Percentiles rank a stretch among this genome's conserved stretches.
These are phyloP conservation scores for Dunaliella primolecta DNA, from an alignment of 139 green algal species.

Conservation along the genomic window DNA sequence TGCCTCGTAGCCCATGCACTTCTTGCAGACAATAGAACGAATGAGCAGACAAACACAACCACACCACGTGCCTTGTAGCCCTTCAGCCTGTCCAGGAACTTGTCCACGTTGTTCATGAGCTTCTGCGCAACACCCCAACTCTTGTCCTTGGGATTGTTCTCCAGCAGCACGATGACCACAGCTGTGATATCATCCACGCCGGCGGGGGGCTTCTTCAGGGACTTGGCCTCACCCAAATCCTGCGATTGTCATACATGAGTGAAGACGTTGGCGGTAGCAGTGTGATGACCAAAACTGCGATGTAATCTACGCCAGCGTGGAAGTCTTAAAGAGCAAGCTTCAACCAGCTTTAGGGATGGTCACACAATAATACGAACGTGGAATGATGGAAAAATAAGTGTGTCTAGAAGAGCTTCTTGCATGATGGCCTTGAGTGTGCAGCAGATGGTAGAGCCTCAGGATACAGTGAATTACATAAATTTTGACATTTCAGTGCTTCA, in stretches of 20 bases:
- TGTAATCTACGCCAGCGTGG: constrained; percentile 74
- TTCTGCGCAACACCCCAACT: constrained; percentile 78
- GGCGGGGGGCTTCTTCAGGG: constrained; percentile 81
- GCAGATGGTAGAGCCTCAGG: no score
- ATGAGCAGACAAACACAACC: no score
- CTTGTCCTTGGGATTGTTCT: constrained; percentile 87
- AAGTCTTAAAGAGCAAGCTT: no score
- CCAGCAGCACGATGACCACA: constrained; percentile 82
- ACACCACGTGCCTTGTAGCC: constrained; percentile 61
- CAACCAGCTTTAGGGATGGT: no score
- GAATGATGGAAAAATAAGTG: no score
- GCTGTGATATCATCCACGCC: constrained; percentile 89
- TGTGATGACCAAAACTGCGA: constrained; percentile 41
- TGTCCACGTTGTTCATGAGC: constrained; percentile 88
- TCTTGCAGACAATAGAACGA: no score
- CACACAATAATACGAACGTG: no score
- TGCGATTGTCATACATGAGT: background rate
- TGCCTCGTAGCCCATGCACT: no score
- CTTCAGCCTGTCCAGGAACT: constrained; percentile 85
- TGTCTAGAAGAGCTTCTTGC: no score
- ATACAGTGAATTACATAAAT: no score
- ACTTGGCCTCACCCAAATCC: constrained; percentile 83
- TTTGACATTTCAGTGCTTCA: no score
- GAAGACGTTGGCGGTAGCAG: background rate
- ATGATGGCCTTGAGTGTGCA: no score